Base-by-base conservation (phyloP, 108 stramenopile genomes). In the Cyclotella cryptica region DNA sequence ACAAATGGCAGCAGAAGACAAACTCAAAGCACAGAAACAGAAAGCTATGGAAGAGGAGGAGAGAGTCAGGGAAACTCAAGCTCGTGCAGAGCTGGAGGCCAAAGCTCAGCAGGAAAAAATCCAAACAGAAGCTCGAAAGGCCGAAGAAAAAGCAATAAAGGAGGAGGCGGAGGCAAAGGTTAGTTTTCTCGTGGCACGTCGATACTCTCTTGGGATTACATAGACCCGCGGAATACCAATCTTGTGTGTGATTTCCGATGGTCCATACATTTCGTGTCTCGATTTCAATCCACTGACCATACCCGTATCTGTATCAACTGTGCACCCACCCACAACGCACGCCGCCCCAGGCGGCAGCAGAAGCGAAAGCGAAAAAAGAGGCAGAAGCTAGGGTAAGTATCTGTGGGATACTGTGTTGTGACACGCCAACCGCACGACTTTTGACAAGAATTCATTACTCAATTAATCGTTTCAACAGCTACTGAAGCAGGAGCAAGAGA, bases 141-240 rank as follows among this genome's bases (percentile, higher is more conserved):
- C 60, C 13, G 60, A 61, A 39, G 60, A 61, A 21, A 3, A n/a
- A 12, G 35, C 4, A n/a, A 0, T 61, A 2, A 61, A 61, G 35
- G 60, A 61, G 60, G 30, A 61, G 35, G 60, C 60, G 29, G 60
- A 61, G 2, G 60, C 60, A 13, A 35, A 61, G 60, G 60, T 61
- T 2, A 61, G 60, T 61, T 26, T 24, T 57, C 35, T 35, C 35
- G 6, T 35, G 35, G 6, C 4, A 6, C 6, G 35, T 35, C 35
- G 35, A 35, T 35, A 6, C 6, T 35, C 35, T 35, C 35, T 35
- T 6, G 6, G 2, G 35, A 35, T 6, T 6, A 35, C 35, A 35
- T 2, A 35, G 35, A 35, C 35, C 6, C 6, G 35, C 4, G 35
- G 35, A 35, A 35, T 35, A 35, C 35, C 35, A 6, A 2, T 35